phyloP scores from a whole-genome alignment of 345 rosid genomes.

The Citrus trifoliata region DNA sequence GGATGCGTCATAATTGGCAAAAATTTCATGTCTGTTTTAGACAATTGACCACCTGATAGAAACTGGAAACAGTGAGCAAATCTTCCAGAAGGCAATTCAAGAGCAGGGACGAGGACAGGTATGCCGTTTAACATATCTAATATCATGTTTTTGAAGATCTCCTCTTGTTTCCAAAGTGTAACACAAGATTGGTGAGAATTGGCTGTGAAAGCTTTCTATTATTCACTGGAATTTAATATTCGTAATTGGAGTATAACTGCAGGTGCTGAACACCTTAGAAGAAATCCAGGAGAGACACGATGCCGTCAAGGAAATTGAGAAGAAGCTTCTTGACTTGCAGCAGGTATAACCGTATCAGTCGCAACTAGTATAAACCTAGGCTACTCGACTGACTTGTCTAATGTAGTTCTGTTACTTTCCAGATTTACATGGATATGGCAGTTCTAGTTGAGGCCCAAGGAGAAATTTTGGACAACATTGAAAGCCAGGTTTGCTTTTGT shows the following conservation, averaged over 20 bases:
- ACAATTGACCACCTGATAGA: constrained; percentile 84
- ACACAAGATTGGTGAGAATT: not conserved
- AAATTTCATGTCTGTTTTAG: constrained; percentile 27
- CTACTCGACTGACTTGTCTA: constrained; percentile 8
- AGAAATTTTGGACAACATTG: constrained; percentile 64
- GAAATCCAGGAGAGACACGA: constrained; percentile 98
- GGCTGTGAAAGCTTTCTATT: not conserved
- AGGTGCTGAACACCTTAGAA: constrained; percentile 81
- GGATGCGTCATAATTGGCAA: constrained; percentile 23
- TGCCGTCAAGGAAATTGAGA: constrained; percentile 83
- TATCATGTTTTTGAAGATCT: not conserved
- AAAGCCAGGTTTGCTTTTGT: constrained; percentile 55
- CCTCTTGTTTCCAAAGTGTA: not conserved
- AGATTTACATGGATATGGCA: constrained; percentile 73
- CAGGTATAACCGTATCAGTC: constrained; percentile 44
- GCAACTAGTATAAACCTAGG: not conserved
- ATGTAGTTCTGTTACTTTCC: constrained; percentile 8
- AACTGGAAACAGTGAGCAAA: constrained; percentile 94
- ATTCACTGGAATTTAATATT: not conserved
- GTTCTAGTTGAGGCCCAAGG: constrained; percentile 77
- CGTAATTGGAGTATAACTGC: constrained; percentile 7
- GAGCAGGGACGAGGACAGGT: constrained; percentile 97
- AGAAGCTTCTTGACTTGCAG: constrained; percentile 85
- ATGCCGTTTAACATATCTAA: not conserved
- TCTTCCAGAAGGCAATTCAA: constrained; percentile 86